These are phyloP conservation scores for Podospora bellae-mahoneyi DNA, from an alignment of 495 filamentous ascomycete species.

Conservation along the genomic window DNA sequence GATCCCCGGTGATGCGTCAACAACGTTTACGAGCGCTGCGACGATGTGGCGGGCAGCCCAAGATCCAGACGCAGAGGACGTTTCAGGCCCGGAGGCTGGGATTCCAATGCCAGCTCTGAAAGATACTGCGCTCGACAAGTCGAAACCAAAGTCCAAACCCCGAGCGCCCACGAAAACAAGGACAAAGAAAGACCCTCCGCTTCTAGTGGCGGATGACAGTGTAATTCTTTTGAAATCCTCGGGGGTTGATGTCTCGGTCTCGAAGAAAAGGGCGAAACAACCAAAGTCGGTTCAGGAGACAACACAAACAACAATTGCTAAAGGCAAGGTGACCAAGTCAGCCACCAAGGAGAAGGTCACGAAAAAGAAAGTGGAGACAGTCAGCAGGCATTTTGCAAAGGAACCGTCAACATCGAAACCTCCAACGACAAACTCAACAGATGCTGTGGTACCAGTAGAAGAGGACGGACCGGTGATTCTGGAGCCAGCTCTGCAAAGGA, in stretches of 20 bases:
- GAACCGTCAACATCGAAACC: constrained; percentile 12
- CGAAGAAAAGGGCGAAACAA: constrained; percentile 16
- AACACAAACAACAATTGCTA: constrained; percentile 33
- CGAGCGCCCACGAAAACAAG: neutral
- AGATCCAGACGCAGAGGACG: constrained; percentile 5
- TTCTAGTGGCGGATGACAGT: neutral
- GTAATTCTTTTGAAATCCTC: neutral
- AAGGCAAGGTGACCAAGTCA: constrained; percentile 37
- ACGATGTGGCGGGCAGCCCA: constrained; percentile 29
- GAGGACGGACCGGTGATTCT: constrained; percentile 30
- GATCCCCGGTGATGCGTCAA: constrained; percentile 32
- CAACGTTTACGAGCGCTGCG: constrained; percentile 43
- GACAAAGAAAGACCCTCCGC: neutral
- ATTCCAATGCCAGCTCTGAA: neutral
- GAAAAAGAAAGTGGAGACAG: constrained; percentile 31
- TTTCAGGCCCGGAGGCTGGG: neutral
- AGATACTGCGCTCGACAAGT: neutral
- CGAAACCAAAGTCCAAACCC: neutral
- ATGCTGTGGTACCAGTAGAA: constrained; percentile 12
- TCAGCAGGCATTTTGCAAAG: constrained; percentile 38
- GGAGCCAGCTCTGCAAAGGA: constrained; percentile 49
- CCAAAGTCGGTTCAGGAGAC: constrained; percentile 16
- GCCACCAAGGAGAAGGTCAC: constrained; percentile 26
- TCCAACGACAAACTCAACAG: neutral
- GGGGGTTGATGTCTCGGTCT: neutral